A percentile compares a stretch with the other conserved stretches of the same genome.
Conservation (phyloP, 345 rosid species). For the Xanthoceras sorbifolium region DNA sequence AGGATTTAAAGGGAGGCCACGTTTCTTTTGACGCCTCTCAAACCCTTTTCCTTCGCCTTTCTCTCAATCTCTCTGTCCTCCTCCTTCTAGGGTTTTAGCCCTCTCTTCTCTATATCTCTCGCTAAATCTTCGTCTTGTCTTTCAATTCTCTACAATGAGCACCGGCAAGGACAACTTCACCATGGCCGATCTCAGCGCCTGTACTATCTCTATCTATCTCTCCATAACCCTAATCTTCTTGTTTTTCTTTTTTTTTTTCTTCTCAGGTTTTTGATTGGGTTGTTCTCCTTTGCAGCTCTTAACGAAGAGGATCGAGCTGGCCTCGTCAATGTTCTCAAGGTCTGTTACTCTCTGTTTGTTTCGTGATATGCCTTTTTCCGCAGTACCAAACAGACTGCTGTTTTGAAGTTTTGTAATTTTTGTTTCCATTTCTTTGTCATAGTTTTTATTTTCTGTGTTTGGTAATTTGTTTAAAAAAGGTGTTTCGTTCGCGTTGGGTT, state of each 20-base stretch:
- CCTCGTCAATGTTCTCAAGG: conserved; percentile 81
- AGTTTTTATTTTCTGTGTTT: conserved; percentile 11
- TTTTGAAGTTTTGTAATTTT: background rate
- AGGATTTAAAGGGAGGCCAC: conserved; percentile 26
- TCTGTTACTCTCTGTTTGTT: conserved; percentile 29
- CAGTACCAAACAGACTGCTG: background rate
- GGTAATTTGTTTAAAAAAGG: background rate
- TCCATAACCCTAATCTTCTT: background rate
- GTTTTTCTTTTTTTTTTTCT: background rate
- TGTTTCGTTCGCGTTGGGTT: background rate
- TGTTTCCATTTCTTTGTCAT: background rate
- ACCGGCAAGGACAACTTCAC: conserved; percentile 58
- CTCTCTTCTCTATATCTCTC: background rate
- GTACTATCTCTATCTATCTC: conserved; percentile 29
- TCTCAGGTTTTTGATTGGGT: background rate
- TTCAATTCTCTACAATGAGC: conserved; percentile 51
- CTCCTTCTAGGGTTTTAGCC: conserved; percentile 60
- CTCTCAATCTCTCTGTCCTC: conserved; percentile 14
- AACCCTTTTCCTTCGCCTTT: conserved; percentile 10
- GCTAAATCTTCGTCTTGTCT: conserved; percentile 10
- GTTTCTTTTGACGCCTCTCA: conserved; percentile 26
- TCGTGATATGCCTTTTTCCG: no score
- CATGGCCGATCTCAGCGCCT: conserved; percentile 73
- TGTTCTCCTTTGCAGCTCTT: conserved; percentile 48
- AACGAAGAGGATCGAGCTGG: conserved; percentile 72